Conservation (phyloP, 129 eudicot species). For the Artemisia tridentata region DNA sequence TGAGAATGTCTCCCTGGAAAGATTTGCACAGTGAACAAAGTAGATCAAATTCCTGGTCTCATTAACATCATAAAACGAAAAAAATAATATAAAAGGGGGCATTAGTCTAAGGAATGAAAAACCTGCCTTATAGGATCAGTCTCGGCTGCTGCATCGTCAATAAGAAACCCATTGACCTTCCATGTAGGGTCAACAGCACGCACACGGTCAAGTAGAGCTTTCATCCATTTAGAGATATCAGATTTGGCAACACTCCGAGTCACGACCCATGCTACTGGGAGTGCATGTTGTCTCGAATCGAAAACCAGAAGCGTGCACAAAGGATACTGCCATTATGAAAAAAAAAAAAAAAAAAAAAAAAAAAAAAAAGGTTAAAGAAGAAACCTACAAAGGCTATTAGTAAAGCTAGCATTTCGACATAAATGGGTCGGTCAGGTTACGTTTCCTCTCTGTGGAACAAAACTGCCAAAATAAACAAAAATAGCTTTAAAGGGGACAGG, state of each 20-base stretch:
- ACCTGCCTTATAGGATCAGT: conserved; percentile 82
- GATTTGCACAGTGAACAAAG: neutral
- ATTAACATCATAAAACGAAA: neutral
- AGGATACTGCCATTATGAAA: conserved; percentile 87
- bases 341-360: no score
- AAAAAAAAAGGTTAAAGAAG: neutral
- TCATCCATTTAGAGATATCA: conserved; percentile 88
- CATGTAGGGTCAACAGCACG: conserved; percentile 73
- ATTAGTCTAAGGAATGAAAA: conserved; percentile 5
- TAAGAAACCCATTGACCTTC: conserved; percentile 74
- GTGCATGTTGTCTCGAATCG: conserved; percentile 95
- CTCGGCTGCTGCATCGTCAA: conserved; percentile 90
- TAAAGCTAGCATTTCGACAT: no score
- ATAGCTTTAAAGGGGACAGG: neutral
- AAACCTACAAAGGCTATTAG: neutral
- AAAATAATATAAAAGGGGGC: neutral
- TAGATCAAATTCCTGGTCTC: neutral
- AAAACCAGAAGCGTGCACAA: conserved; percentile 91
- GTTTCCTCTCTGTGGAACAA: neutral
- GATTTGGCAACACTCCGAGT: conserved; percentile 79
- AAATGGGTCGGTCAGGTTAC: no score
- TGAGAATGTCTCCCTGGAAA: conserved; percentile 74
- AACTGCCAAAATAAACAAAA: neutral
- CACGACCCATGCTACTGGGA: conserved; percentile 95
- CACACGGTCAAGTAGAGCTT: conserved; percentile 75